Evolutionary conservation across 2,329 filamentous ascomycete species (phyloP).

Genomic region (Kalmusia sp.): DNA sequence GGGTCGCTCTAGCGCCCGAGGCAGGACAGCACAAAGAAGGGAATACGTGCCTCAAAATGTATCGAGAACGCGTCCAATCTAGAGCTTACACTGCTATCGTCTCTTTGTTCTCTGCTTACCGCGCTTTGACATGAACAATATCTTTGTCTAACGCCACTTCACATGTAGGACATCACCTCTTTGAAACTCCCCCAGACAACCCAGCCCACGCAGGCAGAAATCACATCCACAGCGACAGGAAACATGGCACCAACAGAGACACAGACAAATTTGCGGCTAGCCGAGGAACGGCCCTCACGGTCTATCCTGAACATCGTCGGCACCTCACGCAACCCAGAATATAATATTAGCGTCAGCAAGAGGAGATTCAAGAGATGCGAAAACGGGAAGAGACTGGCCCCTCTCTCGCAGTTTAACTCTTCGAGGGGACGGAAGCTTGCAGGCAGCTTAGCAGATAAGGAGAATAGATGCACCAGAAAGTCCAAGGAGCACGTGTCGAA

Average conservation of each 20-base stretch:
- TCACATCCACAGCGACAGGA: no score
- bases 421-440: not conserved
- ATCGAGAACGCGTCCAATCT: no score
- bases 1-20: no score
- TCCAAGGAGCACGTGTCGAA: no score
- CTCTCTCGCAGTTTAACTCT: slow-evolving; percentile 11
- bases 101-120: not conserved
- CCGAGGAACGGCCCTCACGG: not conserved
- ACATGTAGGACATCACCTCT: not conserved
- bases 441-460: no score
- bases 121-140: not conserved
- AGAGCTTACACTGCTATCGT: not conserved
- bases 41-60: no score
- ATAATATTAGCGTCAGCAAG: not conserved
- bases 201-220: not conserved
- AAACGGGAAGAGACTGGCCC: slow-evolving; percentile 5
- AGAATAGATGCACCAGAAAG: no score
- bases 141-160: not conserved
- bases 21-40: no score
- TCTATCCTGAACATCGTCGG: not conserved
- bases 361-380: not conserved
- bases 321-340: slow-evolving; percentile 10
- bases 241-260: not conserved
- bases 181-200: not conserved
- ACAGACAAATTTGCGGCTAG: not conserved